Percentiles rank a stretch among this genome's conserved stretches.
phyloP scores from a whole-genome alignment of 345 rosid genomes.

The Rhizophora mangle region DNA sequence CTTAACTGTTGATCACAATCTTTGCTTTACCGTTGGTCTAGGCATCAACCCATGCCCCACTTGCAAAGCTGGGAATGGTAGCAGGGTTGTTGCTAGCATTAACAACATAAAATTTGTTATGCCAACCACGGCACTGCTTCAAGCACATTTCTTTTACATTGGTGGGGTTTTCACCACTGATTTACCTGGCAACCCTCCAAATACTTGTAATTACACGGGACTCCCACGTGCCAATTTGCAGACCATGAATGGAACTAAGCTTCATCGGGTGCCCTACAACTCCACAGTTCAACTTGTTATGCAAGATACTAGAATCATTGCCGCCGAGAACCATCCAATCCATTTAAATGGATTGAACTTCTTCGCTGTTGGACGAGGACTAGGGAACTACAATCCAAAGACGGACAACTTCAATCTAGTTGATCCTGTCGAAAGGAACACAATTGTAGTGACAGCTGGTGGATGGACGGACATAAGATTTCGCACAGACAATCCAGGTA shows the following conservation, averaged over 20 bases:
- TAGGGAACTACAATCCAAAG: conserved; percentile 33
- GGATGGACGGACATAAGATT: conserved; percentile 76
- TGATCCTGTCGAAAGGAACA: conserved; percentile 77
- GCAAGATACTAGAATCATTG: conserved; percentile 42
- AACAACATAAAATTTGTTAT: conserved; percentile 64
- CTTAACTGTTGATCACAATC: conserved; percentile 51
- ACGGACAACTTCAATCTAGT: conserved; percentile 49
- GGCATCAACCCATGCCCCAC: conserved; percentile 62
- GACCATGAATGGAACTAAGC: conserved; percentile 30
- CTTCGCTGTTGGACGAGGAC: conserved; percentile 33
- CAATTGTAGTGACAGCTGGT: conserved; percentile 68
- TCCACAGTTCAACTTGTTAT: conserved; percentile 37
- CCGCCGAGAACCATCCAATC: conserved; percentile 38
- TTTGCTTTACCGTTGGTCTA: conserved; percentile 43
- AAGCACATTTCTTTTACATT: conserved; percentile 55
- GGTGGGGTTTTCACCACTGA: conserved; percentile 39
- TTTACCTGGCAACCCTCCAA: conserved; percentile 38
- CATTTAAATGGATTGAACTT: conserved; percentile 45
- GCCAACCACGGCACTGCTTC: conserved; percentile 57
- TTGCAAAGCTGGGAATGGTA: conserved; percentile 54
- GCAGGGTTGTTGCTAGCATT: conserved; percentile 47
- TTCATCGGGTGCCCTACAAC: conserved; percentile 29
- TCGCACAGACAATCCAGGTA: conserved; percentile 77
- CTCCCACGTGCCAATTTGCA: conserved; percentile 16
- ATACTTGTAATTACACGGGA: conserved; percentile 29